phyloP scores from a whole-genome alignment of 306 rosid genomes.

The Dicorynia guianensis region DNA sequence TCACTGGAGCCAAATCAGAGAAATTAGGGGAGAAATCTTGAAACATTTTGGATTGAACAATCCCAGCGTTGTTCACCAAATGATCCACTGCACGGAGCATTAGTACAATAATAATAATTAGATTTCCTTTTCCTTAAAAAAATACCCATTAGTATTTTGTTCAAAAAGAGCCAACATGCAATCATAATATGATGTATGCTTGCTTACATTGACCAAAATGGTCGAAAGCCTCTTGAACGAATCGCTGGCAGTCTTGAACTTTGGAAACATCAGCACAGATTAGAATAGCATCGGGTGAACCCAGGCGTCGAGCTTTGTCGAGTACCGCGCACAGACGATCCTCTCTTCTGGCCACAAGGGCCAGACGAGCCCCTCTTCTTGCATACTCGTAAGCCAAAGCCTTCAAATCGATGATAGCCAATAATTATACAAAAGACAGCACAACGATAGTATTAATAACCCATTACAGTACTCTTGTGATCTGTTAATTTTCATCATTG shows the following conservation, averaged over 20 bases:
- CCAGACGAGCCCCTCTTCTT: conserved; percentile 26
- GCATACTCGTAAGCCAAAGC: conserved; percentile 35
- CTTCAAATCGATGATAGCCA: background rate
- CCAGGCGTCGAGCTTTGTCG: conserved; percentile 7
- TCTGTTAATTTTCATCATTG: background rate
- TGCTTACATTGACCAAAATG: conserved; percentile 21
- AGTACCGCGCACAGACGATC: background rate
- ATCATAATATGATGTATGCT: too few relatives aligned
- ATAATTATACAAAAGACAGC: background rate
- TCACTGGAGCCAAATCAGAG: conserved; percentile 28
- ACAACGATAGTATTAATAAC: background rate
- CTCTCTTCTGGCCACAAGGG: conserved; percentile 26
- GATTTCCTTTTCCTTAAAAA: background rate
- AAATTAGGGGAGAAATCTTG: background rate
- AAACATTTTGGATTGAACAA: background rate
- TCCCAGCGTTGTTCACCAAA: conserved; percentile 35
- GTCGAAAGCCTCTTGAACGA: background rate
- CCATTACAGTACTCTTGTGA: background rate
- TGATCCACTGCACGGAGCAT: conserved; percentile 22
- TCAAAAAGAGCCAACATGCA: background rate
- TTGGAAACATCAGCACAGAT: conserved; percentile 29
- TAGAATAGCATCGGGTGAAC: background rate
- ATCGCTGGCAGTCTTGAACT: conserved; percentile 6
- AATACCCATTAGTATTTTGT: background rate
- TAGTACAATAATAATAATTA: background rate